Percentiles rank a stretch among this genome's conserved stretches.
phyloP scores from a whole-genome alignment of 352 stramenopile species.

The Phytophthora uliginosa region DNA sequence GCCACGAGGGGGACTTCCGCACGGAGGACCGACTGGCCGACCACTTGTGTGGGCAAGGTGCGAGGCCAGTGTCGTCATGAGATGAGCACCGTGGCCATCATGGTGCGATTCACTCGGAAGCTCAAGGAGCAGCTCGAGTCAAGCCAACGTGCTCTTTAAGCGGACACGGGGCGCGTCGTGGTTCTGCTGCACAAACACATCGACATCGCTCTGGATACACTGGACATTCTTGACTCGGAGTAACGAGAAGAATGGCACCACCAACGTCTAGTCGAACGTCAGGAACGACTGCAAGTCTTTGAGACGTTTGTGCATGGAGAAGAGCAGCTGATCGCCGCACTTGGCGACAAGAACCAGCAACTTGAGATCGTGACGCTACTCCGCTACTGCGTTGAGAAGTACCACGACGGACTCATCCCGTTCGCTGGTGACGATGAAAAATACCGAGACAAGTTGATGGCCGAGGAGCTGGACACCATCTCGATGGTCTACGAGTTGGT shows the following conservation, averaged over 20 bases:
- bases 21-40: neutral
- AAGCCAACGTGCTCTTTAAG: no score
- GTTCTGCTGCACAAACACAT: neutral
- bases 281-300: neutral
- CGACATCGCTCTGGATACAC: neutral
- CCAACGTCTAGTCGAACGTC: neutral
- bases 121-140: neutral
- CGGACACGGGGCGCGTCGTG: neutral
- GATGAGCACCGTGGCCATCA: neutral
- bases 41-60: neutral
- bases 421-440: neutral
- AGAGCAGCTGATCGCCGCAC: neutral
- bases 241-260: neutral
- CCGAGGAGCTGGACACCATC: neutral
- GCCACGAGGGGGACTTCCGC: neutral
- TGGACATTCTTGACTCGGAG: no score
- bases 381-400: neutral
- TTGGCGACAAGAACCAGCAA: neutral
- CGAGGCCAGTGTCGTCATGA: neutral
- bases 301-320: neutral
- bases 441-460: constrained; percentile 1
- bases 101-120: neutral
- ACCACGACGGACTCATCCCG: neutral
- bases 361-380: neutral
- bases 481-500: neutral